Evolutionary conservation across 768 basidiomycete genomes (phyloP).

Genomic region (Sporobolomyces phaffii): DNA sequence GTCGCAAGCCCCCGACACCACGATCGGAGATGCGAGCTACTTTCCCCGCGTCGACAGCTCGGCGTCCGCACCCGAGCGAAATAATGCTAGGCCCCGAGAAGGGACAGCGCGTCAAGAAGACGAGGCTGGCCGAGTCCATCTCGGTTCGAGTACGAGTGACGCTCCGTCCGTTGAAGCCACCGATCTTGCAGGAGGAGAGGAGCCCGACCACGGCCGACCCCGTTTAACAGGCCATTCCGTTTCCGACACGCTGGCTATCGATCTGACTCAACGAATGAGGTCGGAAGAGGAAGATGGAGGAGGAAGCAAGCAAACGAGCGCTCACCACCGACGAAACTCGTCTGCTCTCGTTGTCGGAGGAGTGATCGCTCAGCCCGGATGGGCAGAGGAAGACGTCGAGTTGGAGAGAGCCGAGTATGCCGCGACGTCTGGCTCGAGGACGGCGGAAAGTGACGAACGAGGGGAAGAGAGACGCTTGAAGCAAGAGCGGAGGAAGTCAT

Average conservation of each 20-base stretch:
- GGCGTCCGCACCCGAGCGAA: neutral
- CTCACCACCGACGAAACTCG: neutral
- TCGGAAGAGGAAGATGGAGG: neutral
- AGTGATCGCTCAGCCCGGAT: conserved; percentile 10
- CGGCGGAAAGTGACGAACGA: neutral
- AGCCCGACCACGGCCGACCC: neutral
- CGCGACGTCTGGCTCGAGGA: neutral
- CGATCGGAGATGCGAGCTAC: conserved; percentile 19
- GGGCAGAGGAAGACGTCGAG: neutral
- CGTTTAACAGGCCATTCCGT: neutral
- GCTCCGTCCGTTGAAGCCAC: too few relatives aligned
- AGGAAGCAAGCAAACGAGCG: neutral
- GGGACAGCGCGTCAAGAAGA: neutral
- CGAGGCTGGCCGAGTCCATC: neutral
- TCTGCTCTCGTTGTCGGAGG: neutral
- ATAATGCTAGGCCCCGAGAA: too few relatives aligned
- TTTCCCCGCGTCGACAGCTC: conserved; percentile 16
- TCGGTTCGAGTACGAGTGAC: too few relatives aligned
- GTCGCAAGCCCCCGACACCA: too few relatives aligned
- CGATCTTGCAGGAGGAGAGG: neutral
- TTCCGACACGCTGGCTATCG: neutral
- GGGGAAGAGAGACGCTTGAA: neutral
- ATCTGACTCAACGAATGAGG: neutral
- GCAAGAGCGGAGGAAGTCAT: neutral
- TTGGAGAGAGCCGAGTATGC: neutral